Percentiles rank a stretch among this genome's conserved stretches.
phyloP scores from a whole-genome alignment of 208 protist species.

The Crithidia sp. region DNA sequence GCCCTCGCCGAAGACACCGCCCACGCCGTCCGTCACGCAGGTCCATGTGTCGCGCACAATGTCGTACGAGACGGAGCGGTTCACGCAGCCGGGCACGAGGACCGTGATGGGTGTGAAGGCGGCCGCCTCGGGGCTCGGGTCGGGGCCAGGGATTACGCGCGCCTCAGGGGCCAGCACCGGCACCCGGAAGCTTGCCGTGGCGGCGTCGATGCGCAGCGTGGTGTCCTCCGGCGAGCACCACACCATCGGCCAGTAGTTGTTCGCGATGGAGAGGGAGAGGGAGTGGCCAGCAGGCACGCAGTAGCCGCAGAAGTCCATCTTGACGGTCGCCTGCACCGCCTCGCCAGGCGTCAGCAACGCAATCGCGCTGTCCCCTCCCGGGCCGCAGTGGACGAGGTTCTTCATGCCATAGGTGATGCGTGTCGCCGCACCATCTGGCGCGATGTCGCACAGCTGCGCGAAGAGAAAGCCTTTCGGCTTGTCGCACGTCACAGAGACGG shows the following conservation, averaged over 20 bases:
- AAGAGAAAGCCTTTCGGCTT: conserved; percentile 67
- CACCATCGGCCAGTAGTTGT: conserved; percentile 75
- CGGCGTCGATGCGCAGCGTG: conserved; percentile 42
- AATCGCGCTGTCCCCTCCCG: conserved; percentile 31
- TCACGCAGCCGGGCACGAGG: conserved; percentile 37
- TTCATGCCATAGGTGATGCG: conserved; percentile 66
- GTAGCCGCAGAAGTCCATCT: conserved; percentile 74
- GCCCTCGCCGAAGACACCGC: conserved; percentile 71
- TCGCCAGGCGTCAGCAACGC: conserved; percentile 31
- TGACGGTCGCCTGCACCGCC: conserved; percentile 35
- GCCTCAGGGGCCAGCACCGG: conserved; percentile 33
- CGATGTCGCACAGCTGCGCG: conserved; percentile 63
- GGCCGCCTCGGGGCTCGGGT: conserved; percentile 50
- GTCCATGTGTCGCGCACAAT: conserved; percentile 58
- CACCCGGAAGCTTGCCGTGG: conserved; percentile 33
- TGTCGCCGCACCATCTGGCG: conserved; percentile 53
- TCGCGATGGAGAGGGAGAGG: conserved; percentile 55
- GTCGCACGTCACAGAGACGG: conserved; percentile 50
- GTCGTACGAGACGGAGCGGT: conserved; percentile 56
- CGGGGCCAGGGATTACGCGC: conserved; percentile 16
- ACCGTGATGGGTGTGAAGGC: conserved; percentile 51
- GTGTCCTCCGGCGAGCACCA: conserved; percentile 62
- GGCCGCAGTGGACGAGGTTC: conserved; percentile 54
- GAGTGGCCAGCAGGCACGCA: conserved; percentile 49
- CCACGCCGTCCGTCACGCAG: conserved; percentile 54